phyloP scores from a whole-genome alignment of 306 rosid species.

The Abrus precatorius region DNA sequence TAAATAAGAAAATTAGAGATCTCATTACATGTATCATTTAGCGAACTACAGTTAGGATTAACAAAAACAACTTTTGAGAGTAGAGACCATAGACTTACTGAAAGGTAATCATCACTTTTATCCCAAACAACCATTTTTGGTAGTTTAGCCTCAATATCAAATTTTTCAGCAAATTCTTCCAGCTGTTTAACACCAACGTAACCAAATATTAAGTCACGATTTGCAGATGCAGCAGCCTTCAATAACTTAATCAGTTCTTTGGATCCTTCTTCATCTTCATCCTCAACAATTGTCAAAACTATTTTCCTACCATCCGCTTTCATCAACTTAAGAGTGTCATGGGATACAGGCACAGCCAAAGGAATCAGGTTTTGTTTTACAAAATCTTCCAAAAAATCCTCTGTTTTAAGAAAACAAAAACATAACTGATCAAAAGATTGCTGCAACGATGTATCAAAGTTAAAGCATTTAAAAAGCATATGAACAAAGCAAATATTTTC shows the following conservation, averaged over 20 bases:
- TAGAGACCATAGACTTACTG: constrained; percentile 63
- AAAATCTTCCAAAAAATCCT: constrained; percentile 80
- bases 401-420: constrained; percentile 62
- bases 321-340: constrained; percentile 73
- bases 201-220: constrained; percentile 88
- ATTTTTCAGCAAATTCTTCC: constrained; percentile 87
- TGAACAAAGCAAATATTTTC: constrained; percentile 21
- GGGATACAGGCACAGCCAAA: constrained; percentile 75
- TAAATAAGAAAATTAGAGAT: constrained; percentile 29
- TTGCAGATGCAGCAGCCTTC: constrained; percentile 96
- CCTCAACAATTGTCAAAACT: constrained; percentile 83
- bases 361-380: constrained; percentile 82
- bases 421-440: constrained; percentile 28
- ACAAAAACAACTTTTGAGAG: not conserved
- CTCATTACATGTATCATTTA: constrained; percentile 11
- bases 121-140: constrained; percentile 95
- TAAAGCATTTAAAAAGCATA: constrained; percentile 30
- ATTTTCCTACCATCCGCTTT: constrained; percentile 82
- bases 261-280: constrained; percentile 76
- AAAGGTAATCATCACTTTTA: constrained; percentile 75
- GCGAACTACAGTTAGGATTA: constrained; percentile 34
- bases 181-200: constrained; percentile 84
- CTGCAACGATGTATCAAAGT: constrained; percentile 8
- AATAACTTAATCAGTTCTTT: constrained; percentile 74
- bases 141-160: constrained; percentile 64